A percentile compares a stretch with the other conserved stretches of the same genome.
Evolutionary conservation across 2,329 filamentous ascomycete species (phyloP).

Genomic region (Clonostachys chloroleuca): DNA sequence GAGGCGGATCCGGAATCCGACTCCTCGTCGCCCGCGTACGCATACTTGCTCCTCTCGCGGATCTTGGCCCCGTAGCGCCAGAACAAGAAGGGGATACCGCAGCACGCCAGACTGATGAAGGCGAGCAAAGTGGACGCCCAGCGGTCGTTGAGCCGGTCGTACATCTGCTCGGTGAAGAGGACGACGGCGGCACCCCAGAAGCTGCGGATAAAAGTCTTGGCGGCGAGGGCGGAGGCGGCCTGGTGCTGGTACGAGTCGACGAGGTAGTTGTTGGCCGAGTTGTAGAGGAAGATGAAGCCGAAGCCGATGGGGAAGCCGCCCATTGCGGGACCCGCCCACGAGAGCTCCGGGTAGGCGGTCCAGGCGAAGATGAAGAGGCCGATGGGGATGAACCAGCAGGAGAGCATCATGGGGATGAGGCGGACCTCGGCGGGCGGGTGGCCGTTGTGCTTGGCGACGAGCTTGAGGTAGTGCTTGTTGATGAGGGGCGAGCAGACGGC

Average conservation of each 20-base stretch:
- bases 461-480: conserved; percentile 74
- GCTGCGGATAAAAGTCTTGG: conserved; percentile 74
- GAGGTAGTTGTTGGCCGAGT: conserved; percentile 72
- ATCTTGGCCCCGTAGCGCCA: conserved; percentile 73
- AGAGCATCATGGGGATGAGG: conserved; percentile 77
- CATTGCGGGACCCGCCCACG: conserved; percentile 69
- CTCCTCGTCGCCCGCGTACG: conserved; percentile 60
- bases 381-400: conserved; percentile 66
- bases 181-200: conserved; percentile 78
- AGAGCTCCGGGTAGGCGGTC: conserved; percentile 58
- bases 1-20: conserved; percentile 12
- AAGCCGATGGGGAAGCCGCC: conserved; percentile 72
- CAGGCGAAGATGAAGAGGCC: conserved; percentile 56
- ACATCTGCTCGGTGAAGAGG: conserved; percentile 82
- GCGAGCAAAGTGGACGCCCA: conserved; percentile 72
- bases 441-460: conserved; percentile 60
- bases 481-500: conserved; percentile 66
- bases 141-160: conserved; percentile 64
- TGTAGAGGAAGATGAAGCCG: conserved; percentile 81
- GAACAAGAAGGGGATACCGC: conserved; percentile 78
- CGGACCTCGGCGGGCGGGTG: conserved; percentile 73
- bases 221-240: conserved; percentile 75
- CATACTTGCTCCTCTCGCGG: conserved; percentile 64
- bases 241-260: conserved; percentile 63
- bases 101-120: conserved; percentile 73